phyloP scores from a whole-genome alignment of 345 rosid genomes.

The Aquilaria sinensis region DNA sequence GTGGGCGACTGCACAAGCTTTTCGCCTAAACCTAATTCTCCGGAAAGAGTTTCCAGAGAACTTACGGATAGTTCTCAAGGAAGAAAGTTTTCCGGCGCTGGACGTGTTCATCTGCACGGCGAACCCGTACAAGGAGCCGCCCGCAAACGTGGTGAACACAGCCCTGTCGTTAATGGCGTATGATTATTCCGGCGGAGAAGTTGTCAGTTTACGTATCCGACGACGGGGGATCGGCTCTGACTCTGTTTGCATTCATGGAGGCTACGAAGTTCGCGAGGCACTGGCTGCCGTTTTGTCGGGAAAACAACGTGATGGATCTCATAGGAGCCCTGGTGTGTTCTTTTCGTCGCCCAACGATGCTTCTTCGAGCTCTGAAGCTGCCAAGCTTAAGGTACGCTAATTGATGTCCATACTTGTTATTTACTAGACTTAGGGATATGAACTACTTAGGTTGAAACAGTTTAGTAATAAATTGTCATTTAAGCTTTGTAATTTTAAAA shows the following conservation, averaged over 20 bases:
- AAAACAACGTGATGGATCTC: conserved; percentile 35
- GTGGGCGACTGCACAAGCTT: conserved; percentile 37
- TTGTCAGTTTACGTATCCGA: conserved; percentile 72
- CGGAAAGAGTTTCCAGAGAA: conserved; percentile 41
- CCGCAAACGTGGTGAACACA: conserved; percentile 57
- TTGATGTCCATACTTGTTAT: too few relatives aligned
- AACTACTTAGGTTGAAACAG: too few relatives aligned
- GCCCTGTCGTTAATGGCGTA: conserved; percentile 71
- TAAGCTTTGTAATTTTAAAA: too few relatives aligned
- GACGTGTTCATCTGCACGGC: conserved; percentile 86
- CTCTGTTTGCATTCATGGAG: conserved; percentile 68
- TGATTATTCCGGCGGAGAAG: conserved; percentile 62
- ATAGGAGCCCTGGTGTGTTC: conserved; percentile 50
- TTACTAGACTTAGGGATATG: too few relatives aligned
- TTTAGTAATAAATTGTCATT: too few relatives aligned
- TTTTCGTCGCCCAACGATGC: conserved; percentile 28
- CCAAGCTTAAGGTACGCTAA: conserved; percentile 60
- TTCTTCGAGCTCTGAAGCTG: conserved; percentile 12
- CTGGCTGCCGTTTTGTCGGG: conserved; percentile 69
- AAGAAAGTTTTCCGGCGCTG: conserved; percentile 37
- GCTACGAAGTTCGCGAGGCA: conserved; percentile 54
- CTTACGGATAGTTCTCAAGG: conserved; percentile 21
- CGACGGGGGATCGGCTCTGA: conserved; percentile 69
- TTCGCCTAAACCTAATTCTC: conserved; percentile 30
- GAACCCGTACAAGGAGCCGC: conserved; percentile 86